A percentile compares a stretch with the other conserved stretches of the same genome.
Evolutionary conservation across 192 early-diverging fungal species (phyloP).

Genomic region (Linnemannia elongata): DNA sequence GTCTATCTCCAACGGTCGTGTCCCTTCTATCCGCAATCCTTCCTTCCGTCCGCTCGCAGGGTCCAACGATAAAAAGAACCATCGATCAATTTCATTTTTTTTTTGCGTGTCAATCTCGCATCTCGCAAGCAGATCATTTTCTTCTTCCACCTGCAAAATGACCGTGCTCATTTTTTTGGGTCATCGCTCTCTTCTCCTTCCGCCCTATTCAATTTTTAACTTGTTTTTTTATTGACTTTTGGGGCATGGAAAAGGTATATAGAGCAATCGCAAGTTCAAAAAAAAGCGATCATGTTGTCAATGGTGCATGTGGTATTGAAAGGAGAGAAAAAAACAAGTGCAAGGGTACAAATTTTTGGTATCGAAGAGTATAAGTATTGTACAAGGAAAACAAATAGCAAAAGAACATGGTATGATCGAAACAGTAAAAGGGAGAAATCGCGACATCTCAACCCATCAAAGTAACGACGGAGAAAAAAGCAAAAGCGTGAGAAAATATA

Average conservation of each 20-base stretch:
- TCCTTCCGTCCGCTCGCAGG: background rate
- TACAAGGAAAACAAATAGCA: background rate
- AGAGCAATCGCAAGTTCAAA: background rate
- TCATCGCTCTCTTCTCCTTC: background rate
- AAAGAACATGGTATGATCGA: background rate
- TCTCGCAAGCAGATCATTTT: too few species aligned
- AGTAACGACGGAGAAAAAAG: background rate
- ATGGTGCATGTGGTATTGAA: background rate
- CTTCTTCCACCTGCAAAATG: too few species aligned
- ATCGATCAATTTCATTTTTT: background rate
- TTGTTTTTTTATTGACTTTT: constrained; percentile 7
- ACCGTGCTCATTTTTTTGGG: background rate
- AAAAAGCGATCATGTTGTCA: background rate
- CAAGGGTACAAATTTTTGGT: constrained; percentile 10
- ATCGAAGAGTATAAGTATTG: background rate
- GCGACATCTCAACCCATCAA: background rate
- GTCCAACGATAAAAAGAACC: background rate
- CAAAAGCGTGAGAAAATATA: background rate
- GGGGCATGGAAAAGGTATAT: background rate
- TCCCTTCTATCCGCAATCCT: background rate
- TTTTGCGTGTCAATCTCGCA: background rate
- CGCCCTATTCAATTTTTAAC: background rate
- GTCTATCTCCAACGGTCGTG: background rate
- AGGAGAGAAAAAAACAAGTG: background rate
- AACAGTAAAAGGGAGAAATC: background rate